Evolutionary conservation across 495 filamentous ascomycete species (phyloP), one percentile per base, ranked within the genome.

Genomic region (Wilcoxina mikolae): DNA sequence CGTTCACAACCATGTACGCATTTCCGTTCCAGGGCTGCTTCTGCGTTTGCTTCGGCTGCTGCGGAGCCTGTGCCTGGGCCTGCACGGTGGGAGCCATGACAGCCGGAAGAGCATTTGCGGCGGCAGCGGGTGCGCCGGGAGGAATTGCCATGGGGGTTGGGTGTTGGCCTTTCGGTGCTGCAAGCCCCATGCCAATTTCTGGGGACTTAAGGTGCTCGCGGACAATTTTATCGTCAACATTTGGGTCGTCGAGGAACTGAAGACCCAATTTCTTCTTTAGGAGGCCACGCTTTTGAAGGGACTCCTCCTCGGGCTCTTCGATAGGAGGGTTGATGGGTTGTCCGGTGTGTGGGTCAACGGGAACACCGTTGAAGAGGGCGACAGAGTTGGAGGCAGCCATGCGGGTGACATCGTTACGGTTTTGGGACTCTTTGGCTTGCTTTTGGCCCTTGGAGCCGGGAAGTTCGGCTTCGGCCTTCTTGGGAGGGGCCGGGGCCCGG

Each of bases 281-380:
- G 11, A 54, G 51, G 4, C 24, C 51, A 38, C 51, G 51, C 38
- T 45, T 43, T 25, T 43, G 5, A n/a, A 54, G 20, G 35, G 17
- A 28, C 2, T 9, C 23, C 24, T 27, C 5, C 12, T 49, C 46
- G 10, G 10, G 7, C 11, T 29, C 46, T 9, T 27, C 22, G 10
- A 15, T 25, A 15, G 46, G 46, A 27, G 46, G 46, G 25, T 28
- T 29, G 46, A 49, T 52, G 49, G 49, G 33, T 7, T n/a, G 28
- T 23, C 49, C 49, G 49, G 49, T 38, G 5, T 9, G 22, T 11
- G 29, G 51, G 38, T 54, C 39, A 10, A 54, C 51, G 10, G 51
- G 51, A 24, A 54, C 25, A 20, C 51, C 51, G 51, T 54, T 54
- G 39, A 54, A 54, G 11, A 54, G 51, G 5, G 51, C 51, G 20